Base-by-base conservation (phyloP, 805 yeast species). In the Candida sakaeoensis region DNA sequence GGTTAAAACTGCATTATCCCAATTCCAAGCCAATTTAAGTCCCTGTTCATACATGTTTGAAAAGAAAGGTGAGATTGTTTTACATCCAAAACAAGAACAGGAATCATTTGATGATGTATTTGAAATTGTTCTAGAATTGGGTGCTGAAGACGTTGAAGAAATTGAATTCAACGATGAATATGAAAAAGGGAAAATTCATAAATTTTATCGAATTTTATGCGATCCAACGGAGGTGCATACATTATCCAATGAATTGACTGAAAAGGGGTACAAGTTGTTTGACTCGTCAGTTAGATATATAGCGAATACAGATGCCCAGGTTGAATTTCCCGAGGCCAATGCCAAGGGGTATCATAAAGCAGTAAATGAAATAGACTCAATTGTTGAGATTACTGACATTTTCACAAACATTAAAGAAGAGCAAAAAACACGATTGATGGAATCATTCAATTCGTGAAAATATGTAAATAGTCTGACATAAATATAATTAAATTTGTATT, bases 361-460 rank as follows among this genome's bases (percentile, higher is more conserved):
- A 25, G 58, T 82, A 24, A 65, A 58, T 16, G 68, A 70, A 35
- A 65, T 91, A 33, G 95, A 87, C 39, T 87, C 81, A 24, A 65
- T 88, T n/a, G 88, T 83, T 36, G 98, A 93, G 51, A 85, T 91
- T 15, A 79, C 87, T 5, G 87, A 79, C 46, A 79, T 85, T 43
- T 86, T 85, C 62, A 75, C 86, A 22, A 91, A 88, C 56, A 66
- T 77, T 49, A 72, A 65, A 43, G 74, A 69, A 21, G 46, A 43
- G 27, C 36, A 39, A 17, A 17, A 32, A 16, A 4, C 22, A 15
- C 23, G 40, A 29, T 9, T 36, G 9, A 23, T 19, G 25, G 37
- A 34, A 23, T 34, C 30, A 15, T 34, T 24, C 30, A 34, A 23
- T 25, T 34, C 30, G 5, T 13, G 19, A 21, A 7, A 5, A 6